Percentiles rank a stretch among this genome's conserved stretches.
These are phyloP conservation scores for Corchorus olitorius DNA, from an alignment of 345 rosid species.

Conservation along the genomic window DNA sequence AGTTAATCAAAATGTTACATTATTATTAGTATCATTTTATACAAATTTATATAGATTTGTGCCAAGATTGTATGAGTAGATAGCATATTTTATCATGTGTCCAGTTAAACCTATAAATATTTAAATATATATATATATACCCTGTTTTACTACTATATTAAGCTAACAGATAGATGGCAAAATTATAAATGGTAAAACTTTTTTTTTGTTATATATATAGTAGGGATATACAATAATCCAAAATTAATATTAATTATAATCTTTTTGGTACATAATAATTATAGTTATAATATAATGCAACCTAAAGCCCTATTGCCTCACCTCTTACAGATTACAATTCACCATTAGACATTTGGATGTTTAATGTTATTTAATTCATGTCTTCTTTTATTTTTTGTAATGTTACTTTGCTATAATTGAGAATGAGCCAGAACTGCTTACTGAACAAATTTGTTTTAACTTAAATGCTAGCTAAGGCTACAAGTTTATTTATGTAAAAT, in stretches of 20 bases:
- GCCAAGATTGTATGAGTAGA: neutral
- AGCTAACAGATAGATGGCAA: neutral
- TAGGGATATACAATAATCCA: neutral
- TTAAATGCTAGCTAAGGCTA: neutral
- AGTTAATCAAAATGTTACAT: neutral
- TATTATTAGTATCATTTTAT: neutral
- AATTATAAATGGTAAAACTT: neutral
- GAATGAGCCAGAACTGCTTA: neutral
- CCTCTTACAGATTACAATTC: neutral
- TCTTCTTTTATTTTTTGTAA: neutral
- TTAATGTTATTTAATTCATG: neutral
- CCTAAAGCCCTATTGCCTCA: neutral
- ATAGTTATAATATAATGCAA: neutral
- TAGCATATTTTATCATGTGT: slow-evolving; percentile 10
- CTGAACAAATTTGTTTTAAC: neutral
- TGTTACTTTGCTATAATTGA: neutral
- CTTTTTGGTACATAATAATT: too few relatives aligned
- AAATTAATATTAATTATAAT: neutral
- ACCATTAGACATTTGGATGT: neutral
- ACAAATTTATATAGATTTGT: neutral
- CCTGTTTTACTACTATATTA: neutral
- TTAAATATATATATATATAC: neutral
- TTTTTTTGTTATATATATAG: neutral
- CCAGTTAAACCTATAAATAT: neutral
- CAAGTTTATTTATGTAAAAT: neutral